Evolutionary conservation across 2,329 filamentous ascomycete species (phyloP).

Genomic region (Arthroderma sp.): DNA sequence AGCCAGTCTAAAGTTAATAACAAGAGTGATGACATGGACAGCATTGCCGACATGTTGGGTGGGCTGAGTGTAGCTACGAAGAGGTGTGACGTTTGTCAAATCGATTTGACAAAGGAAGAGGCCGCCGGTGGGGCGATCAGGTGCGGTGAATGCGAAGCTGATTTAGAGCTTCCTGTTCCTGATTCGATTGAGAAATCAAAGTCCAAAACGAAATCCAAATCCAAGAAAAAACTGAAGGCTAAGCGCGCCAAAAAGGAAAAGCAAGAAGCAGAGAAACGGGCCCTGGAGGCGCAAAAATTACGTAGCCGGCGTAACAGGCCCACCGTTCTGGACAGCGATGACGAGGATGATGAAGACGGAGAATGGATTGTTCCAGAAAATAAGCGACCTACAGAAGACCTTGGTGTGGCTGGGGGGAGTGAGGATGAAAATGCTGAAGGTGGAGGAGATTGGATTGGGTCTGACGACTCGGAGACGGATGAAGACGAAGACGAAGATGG

Average conservation of each 20-base stretch:
- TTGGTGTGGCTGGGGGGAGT: constrained; percentile 69
- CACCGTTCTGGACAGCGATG: constrained; percentile 41
- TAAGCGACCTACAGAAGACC: constrained; percentile 45
- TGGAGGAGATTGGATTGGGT: constrained; percentile 63
- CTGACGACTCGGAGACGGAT: constrained; percentile 52
- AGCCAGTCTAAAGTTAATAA: constrained; percentile 39
- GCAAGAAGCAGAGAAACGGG: constrained; percentile 20
- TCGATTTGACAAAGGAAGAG: constrained; percentile 48
- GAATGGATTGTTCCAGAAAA: constrained; percentile 68
- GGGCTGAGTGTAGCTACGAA: constrained; percentile 65
- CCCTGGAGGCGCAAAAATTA: constrained; percentile 12
- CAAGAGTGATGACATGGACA: constrained; percentile 57
- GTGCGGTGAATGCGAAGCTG: constrained; percentile 63
- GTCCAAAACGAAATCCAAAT: constrained; percentile 38
- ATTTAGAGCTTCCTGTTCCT: constrained; percentile 49
- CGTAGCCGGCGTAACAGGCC: constrained; percentile 28
- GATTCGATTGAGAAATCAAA: constrained; percentile 23
- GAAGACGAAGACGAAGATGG: constrained; percentile 19
- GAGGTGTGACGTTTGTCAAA: constrained; percentile 73
- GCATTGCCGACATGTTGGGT: constrained; percentile 73
- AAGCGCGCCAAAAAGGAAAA: constrained; percentile 20
- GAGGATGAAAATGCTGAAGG: constrained; percentile 82
- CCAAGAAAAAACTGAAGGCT: constrained; percentile 24
- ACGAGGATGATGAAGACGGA: constrained; percentile 51
- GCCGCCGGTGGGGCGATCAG: constrained; percentile 39